Base-by-base conservation (phyloP, 768 basidiomycete species). In the Phaeotremella skinneri region DNA sequence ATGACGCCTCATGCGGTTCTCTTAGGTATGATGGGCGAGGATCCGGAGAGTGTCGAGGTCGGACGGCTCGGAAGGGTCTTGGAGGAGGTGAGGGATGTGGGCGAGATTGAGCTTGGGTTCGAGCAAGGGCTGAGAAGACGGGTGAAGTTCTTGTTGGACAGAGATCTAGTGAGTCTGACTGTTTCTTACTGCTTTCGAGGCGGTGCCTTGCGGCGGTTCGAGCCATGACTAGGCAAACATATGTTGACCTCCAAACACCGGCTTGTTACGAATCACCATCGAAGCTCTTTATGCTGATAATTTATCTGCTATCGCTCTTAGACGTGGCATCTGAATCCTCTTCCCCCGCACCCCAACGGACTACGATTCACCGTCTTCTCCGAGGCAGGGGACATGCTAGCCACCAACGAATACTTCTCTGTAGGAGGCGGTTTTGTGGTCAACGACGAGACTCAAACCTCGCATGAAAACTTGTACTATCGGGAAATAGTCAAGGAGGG, bases 361-460 rank as follows among this genome's bases (percentile, higher is more conserved):
- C 93, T 98, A 85, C 83, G 91, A 7, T 97, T 97, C 75, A 86
- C 86, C 32, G 88, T 84, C 31, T 98, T 91, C 64, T 85, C 82
- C 53, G 80, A 82, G 47, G 80, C 87, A n/a, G 93, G 93, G 1
- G 85, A 89, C 62, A 78, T 97, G 59, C 80, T 98, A 57, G 93
- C 93, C 1, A 92, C 90, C 13, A 97, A 98, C 66, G 89, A 92
- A 73, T 98, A 94, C 69, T 96, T 90, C 73, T 85, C 88, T 55
- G 91, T 96, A 49, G 91, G 91, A 2, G 67, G 67, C 4, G 67
- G 67, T 16, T 68, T 68, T 47, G 67, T 68, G 2, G 91, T 96
- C 25, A 96, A 96, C 68, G 89, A 92, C 39, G 89, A 91, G 75
- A 96, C 91, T 1, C 87, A 92, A 81, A 64, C 58, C 69, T 62